A percentile compares a stretch with the other conserved stretches of the same genome.
Evolutionary conservation across 768 basidiomycete species (phyloP).

Genomic region (Cystofilobasidium macerans): DNA sequence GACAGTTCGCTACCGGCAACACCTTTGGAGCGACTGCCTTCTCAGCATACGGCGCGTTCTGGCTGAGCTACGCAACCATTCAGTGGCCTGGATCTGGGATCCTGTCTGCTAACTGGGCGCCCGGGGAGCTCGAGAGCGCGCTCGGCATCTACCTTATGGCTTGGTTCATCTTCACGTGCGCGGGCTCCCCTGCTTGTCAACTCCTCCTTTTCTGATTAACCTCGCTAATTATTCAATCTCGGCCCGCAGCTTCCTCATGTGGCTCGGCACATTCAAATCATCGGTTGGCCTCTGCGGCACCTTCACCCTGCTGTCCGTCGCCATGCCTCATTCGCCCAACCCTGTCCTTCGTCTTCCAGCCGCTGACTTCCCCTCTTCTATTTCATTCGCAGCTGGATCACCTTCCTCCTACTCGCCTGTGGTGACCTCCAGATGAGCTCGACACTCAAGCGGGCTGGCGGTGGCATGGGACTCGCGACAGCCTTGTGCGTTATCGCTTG

Average conservation of each 20-base stretch:
- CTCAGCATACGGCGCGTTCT: neutral
- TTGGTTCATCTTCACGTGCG: neutral
- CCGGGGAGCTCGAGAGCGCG: neutral
- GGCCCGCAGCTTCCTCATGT: neutral
- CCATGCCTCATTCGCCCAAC: neutral
- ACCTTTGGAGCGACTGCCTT: conserved; percentile 48
- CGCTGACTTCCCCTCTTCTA: no score
- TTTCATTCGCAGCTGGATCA: no score
- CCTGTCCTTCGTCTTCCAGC: no score
- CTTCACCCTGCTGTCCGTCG: neutral
- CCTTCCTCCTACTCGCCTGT: no score
- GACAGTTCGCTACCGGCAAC: conserved; percentile 41
- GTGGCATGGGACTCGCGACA: neutral
- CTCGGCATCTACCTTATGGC: neutral
- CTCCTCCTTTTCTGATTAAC: neutral
- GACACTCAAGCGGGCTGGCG: no score
- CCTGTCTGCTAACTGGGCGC: neutral
- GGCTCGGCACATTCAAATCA: neutral
- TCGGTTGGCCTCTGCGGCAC: neutral
- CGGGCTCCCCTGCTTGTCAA: neutral
- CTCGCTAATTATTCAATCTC: neutral
- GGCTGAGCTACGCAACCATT: neutral
- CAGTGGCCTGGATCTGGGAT: neutral
- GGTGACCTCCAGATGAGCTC: no score
- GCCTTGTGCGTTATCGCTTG: neutral